Conservation (phyloP, 139 green algal genomes). For the Chlorella sorokiniana region DNA sequence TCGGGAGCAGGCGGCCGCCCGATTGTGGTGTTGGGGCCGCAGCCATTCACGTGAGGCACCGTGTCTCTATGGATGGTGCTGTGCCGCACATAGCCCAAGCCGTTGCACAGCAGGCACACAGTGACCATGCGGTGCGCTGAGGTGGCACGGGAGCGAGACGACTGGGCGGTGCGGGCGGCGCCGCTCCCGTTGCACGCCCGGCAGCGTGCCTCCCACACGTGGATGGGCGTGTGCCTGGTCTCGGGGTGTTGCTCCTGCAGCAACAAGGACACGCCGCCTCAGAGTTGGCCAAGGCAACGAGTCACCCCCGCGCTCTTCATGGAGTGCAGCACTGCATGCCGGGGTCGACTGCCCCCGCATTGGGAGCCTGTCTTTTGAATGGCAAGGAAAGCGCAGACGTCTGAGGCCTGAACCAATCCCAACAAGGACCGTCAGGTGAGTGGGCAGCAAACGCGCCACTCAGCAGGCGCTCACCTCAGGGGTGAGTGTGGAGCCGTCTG, state of each 20-base stretch:
- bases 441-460: too few species aligned
- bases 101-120: constrained; percentile 18
- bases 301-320: too few species aligned
- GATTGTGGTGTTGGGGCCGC: constrained; percentile 17
- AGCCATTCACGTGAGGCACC: constrained; percentile 18
- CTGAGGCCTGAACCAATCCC: too few species aligned
- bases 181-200: not conserved
- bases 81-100: constrained; percentile 30
- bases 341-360: too few species aligned
- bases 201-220: constrained; percentile 26
- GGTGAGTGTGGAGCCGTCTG: constrained; percentile 12
- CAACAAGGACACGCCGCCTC: too few species aligned
- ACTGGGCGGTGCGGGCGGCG: not conserved
- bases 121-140: not conserved
- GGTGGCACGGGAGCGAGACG: not conserved
- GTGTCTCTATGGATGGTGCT: not conserved
- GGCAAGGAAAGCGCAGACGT: too few species aligned
- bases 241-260: not conserved
- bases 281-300: too few species aligned
- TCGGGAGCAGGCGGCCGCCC: constrained; percentile 5
- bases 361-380: too few species aligned
- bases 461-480: not conserved
- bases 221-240: constrained; percentile 21
- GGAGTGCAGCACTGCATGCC: too few species aligned
- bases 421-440: too few species aligned